Percentiles rank a stretch among this genome's conserved stretches.
These are phyloP conservation scores for Cyclotella kingstonii DNA, from an alignment of 108 stramenopile species.

Conservation along the genomic window DNA sequence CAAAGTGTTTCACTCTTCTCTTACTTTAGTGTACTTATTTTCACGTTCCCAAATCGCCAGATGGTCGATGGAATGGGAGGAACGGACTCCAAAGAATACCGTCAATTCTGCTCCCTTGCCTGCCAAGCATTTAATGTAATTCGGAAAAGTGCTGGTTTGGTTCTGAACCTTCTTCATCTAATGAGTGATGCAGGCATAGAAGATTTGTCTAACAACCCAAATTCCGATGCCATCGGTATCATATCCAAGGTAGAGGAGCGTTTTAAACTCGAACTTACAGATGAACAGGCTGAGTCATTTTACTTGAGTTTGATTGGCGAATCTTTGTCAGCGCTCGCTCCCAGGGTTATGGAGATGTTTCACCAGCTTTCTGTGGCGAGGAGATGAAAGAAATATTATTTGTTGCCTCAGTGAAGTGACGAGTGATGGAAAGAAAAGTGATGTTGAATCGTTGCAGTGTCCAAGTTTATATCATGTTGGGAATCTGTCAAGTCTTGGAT, in stretches of 20 bases:
- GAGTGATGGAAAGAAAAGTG: no score
- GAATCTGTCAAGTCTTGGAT: no score
- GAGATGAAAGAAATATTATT: no score
- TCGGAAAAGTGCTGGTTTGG: slow-evolving; percentile 93
- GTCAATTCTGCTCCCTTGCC: slow-evolving; percentile 90
- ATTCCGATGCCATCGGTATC: slow-evolving; percentile 81
- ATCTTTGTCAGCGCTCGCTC: slow-evolving; percentile 81
- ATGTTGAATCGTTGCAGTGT: no score
- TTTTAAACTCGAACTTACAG: slow-evolving; percentile 89
- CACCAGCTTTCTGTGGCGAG: slow-evolving; percentile 88
- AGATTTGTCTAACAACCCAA: slow-evolving; percentile 91
- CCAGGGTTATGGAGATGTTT: slow-evolving; percentile 91
- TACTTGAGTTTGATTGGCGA: slow-evolving; percentile 86
- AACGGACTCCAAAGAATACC: slow-evolving; percentile 83
- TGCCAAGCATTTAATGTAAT: slow-evolving; percentile 96
- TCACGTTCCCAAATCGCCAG: no score
- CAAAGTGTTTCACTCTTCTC: neutral
- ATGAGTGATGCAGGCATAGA: slow-evolving; percentile 99
- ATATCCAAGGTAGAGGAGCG: slow-evolving; percentile 93
- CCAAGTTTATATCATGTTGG: no score
- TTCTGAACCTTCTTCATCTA: slow-evolving; percentile 92
- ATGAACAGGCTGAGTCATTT: slow-evolving; percentile 94
- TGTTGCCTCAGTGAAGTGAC: no score
- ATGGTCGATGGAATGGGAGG: slow-evolving; percentile 98
- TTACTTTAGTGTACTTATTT: neutral